Evolutionary conservation across 371 early-diverging fungal species (phyloP).

Genomic region (Mortierella polycephala): DNA sequence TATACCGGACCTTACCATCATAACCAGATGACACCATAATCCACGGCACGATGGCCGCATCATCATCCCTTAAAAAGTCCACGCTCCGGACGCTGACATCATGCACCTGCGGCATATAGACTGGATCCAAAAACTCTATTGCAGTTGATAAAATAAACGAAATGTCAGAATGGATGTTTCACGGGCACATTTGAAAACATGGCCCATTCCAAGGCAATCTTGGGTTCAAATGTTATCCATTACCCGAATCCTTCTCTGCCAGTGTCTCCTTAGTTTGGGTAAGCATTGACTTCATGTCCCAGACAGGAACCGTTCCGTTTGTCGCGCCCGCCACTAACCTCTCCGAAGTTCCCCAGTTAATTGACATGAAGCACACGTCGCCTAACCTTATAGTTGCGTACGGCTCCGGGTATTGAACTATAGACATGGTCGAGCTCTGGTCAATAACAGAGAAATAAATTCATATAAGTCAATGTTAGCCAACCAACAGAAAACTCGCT

Average conservation of each 20-base stretch:
- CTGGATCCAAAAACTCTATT: conserved; percentile 39
- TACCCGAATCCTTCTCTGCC: conserved; percentile 40
- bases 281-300: conserved; percentile 41
- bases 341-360: conserved; percentile 41
- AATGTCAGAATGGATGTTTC: not conserved
- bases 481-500: not conserved
- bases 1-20: conserved; percentile 41
- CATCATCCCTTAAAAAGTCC: conserved; percentile 33
- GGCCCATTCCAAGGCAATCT: not conserved
- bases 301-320: conserved; percentile 36
- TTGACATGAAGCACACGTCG: conserved; percentile 35
- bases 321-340: conserved; percentile 35
- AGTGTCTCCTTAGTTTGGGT: conserved; percentile 28
- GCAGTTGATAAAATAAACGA: not conserved
- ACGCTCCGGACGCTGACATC: conserved; percentile 36
- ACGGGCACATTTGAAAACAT: not conserved
- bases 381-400: conserved; percentile 40
- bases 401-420: conserved; percentile 34
- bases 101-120: conserved; percentile 35
- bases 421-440: not conserved
- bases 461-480: no score
- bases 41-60: conserved; percentile 23
- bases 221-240: not conserved
- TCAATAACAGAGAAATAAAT: not conserved
- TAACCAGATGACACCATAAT: conserved; percentile 35